Conservation (phyloP, 2,329 filamentous ascomycete species). For the Teratosphaeria zuluensis region DNA sequence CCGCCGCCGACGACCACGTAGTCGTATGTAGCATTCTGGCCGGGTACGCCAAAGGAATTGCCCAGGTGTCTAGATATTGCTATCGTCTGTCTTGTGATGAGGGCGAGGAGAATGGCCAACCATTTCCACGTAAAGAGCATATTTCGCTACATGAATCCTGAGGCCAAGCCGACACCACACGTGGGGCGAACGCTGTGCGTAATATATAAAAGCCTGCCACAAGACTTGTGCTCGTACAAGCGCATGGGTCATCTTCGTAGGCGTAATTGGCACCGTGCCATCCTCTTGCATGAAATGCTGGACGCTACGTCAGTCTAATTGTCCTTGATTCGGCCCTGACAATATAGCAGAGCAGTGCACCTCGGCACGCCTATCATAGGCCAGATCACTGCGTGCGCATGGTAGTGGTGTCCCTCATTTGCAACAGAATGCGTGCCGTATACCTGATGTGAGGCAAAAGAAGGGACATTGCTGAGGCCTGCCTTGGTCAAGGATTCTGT, state of each 20-base stretch:
- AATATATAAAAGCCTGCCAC: background rate
- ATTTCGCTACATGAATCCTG: background rate
- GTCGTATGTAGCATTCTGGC: conserved; percentile 12
- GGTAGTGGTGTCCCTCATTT: no score
- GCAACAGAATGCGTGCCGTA: no score
- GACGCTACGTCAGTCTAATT: no score
- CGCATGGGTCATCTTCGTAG: background rate
- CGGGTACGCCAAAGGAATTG: conserved; percentile 5
- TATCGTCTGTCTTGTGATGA: background rate
- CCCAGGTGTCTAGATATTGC: background rate
- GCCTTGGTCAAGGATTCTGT: background rate
- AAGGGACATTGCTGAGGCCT: background rate
- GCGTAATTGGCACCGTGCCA: no score
- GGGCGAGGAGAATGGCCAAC: background rate
- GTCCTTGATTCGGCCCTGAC: no score
- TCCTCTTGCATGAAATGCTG: no score
- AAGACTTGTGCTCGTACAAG: background rate
- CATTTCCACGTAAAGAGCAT: background rate
- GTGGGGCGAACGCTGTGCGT: background rate
- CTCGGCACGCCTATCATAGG: no score
- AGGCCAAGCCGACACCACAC: background rate
- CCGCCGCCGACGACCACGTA: conserved; percentile 15
- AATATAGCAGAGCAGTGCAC: no score
- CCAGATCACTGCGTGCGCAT: no score
- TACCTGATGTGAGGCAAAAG: background rate